A percentile compares a stretch with the other conserved stretches of the same genome.
phyloP scores from a whole-genome alignment of 106 monocot species.

The Phalaenopsis aphrodite region DNA sequence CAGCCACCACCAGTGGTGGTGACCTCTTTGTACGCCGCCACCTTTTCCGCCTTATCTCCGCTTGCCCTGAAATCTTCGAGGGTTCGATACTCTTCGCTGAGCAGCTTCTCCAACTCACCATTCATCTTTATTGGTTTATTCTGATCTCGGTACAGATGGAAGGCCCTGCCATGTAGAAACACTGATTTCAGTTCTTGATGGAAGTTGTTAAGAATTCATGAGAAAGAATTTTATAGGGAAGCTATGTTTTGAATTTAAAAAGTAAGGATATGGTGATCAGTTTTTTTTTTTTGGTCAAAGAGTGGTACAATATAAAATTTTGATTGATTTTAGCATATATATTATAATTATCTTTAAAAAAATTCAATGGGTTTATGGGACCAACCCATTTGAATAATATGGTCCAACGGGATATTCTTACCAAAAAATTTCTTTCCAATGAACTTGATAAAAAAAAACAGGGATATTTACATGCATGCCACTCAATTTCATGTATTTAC shows the following conservation, averaged over 20 bases:
- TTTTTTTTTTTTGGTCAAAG: neutral
- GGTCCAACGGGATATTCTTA: too few species aligned
- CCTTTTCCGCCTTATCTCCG: conserved; percentile 30
- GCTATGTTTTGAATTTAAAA: neutral
- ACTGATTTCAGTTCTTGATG: neutral
- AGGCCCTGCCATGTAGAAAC: conserved; percentile 50
- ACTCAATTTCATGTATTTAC: too few species aligned
- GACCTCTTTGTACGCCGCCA: neutral
- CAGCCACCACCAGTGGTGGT: too few species aligned
- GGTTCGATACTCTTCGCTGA: conserved; percentile 64
- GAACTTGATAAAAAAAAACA: too few species aligned
- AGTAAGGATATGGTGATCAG: neutral
- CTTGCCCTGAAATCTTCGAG: conserved; percentile 59
- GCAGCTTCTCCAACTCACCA: conserved; percentile 62
- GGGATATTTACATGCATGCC: too few species aligned
- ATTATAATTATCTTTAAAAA: too few species aligned
- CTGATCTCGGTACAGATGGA: conserved; percentile 62
- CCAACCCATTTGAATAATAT: too few species aligned
- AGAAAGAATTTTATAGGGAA: too few species aligned
- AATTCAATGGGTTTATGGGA: too few species aligned
- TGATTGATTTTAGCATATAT: too few species aligned
- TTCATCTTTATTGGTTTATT: conserved; percentile 46
- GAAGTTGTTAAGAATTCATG: too few species aligned
- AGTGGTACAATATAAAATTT: neutral
- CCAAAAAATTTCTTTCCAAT: too few species aligned